phyloP scores from a whole-genome alignment of 2,329 filamentous ascomycete species.

The Aureobasidium sp. region DNA sequence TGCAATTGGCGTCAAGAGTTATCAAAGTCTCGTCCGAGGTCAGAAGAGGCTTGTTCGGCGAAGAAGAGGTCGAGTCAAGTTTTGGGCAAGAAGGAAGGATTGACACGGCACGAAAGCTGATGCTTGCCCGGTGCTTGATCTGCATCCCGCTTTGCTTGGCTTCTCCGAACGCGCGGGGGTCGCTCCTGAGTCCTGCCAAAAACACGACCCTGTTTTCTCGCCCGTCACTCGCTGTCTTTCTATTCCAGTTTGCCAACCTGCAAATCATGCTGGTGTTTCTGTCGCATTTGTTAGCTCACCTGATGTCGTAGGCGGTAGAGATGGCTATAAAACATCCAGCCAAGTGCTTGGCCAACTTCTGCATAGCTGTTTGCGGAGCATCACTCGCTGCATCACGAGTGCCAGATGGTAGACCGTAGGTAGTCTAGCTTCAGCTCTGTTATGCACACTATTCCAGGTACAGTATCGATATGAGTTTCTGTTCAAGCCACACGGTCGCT shows the following conservation, averaged over 20 bases:
- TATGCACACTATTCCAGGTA: not conserved
- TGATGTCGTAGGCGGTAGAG: not conserved
- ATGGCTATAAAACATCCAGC: not conserved
- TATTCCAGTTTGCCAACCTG: not conserved
- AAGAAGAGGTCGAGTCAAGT: not conserved
- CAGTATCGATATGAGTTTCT: not conserved
- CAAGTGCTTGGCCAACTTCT: not conserved
- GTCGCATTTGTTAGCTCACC: not conserved
- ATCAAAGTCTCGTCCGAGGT: too few relatives aligned
- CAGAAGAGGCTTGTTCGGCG: not conserved
- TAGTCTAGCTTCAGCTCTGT: not conserved
- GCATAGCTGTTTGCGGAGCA: not conserved
- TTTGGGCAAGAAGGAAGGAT: not conserved
- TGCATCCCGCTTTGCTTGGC: not conserved
- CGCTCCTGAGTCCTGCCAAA: not conserved
- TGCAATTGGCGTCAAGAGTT: not conserved
- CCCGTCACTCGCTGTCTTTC: not conserved
- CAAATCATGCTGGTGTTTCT: not conserved
- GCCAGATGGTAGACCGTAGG: not conserved
- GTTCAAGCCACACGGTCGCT: not conserved
- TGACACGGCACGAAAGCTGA: not conserved
- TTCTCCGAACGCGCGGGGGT: not conserved
- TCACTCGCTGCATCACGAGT: not conserved
- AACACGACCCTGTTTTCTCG: not conserved
- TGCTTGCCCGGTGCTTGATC: not conserved